These are phyloP conservation scores for Synchytrium microbalum DNA, from an alignment of 371 early-diverging fungal genomes.

Conservation along the genomic window DNA sequence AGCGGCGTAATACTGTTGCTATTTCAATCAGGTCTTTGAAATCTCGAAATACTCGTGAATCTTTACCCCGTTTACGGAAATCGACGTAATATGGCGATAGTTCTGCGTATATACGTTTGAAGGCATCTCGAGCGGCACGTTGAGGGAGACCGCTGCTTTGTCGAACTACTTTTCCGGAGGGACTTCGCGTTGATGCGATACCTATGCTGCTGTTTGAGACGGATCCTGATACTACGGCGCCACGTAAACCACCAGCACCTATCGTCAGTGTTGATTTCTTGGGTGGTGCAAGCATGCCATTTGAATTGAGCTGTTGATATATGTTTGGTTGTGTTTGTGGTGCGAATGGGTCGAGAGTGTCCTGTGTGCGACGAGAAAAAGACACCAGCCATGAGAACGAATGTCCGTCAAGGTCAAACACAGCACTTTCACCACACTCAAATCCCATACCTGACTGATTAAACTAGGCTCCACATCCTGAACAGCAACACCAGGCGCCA, in stretches of 20 bases:
- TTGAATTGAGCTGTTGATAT: slow-evolving; percentile 12
- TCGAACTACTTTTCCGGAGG: slow-evolving; percentile 8
- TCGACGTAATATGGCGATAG: slow-evolving; percentile 67
- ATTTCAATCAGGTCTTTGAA: slow-evolving; percentile 58
- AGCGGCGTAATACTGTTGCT: slow-evolving; percentile 52
- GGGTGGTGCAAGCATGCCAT: slow-evolving; percentile 14
- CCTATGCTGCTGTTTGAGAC: slow-evolving; percentile 4
- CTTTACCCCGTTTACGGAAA: slow-evolving; percentile 50
- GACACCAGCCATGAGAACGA: too few species aligned
- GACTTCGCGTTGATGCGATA: slow-evolving; percentile 3
- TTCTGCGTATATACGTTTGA: slow-evolving; percentile 53
- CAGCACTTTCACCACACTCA: too few species aligned
- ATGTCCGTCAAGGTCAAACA: too few species aligned
- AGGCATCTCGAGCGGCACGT: slow-evolving; percentile 55
- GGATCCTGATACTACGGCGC: background rate
- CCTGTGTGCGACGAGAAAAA: too few species aligned
- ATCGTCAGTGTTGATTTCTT: slow-evolving; percentile 28
- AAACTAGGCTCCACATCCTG: too few species aligned
- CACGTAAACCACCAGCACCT: slow-evolving; percentile 41
- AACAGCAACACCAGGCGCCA: too few species aligned
- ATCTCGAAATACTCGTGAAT: slow-evolving; percentile 62
- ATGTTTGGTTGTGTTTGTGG: slow-evolving; percentile 6
- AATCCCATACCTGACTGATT: too few species aligned
- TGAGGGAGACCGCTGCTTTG: slow-evolving; percentile 18
- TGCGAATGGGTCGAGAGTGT: slow-evolving; percentile 1